Evolutionary conservation across 148 eudicot species (phyloP), one percentile per base, ranked within the genome.

Genomic region (Vaccinium myrtillus): DNA sequence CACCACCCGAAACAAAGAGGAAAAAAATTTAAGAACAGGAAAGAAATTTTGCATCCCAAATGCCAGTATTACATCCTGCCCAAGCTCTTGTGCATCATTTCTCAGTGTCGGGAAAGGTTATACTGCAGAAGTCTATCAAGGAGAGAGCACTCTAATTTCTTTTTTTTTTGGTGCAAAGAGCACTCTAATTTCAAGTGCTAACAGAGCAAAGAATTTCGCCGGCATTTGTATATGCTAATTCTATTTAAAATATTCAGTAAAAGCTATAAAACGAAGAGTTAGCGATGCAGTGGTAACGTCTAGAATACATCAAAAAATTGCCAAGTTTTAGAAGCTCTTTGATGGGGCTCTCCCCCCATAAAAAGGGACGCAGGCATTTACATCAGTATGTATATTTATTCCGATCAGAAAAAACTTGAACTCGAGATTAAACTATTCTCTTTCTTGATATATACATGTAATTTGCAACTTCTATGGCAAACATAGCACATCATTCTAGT

Each of bases 401-500:
- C 86, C 74, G 48, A 59, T 51, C 5, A 50, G 51, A 81, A 74
- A 74, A 74, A 36, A 65, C 5, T 27, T 27, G 25, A 27, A 46
- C 25, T 50, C 73, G 77, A 78, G 83, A 49, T 30, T 43, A 8
- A 48, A 25, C 73, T 43, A 18, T 84, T 71, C 5, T 27, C 19
- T 36, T 80, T 63, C 82, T 49, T 80, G 48, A 8, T 88, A 85
- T 88, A 65, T 83, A 88, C 90, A 83, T 36, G 76, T 49, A 74
- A 80, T 82, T 58, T 65, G 43, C 86, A 82, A 54, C 46, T 25
- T 77, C 79, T 36, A 36, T 4, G 3, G 75, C 82, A 43, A 3
- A 25, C 73, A 76, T n/a, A 78, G 69, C 70, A 70, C 54, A 82
- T 91, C 91, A 94, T 82, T 89, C 12, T 15, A 30, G 93, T 79